Evolutionary conservation across 345 rosid genomes (phyloP).

Genomic region (Salix udensis): DNA sequence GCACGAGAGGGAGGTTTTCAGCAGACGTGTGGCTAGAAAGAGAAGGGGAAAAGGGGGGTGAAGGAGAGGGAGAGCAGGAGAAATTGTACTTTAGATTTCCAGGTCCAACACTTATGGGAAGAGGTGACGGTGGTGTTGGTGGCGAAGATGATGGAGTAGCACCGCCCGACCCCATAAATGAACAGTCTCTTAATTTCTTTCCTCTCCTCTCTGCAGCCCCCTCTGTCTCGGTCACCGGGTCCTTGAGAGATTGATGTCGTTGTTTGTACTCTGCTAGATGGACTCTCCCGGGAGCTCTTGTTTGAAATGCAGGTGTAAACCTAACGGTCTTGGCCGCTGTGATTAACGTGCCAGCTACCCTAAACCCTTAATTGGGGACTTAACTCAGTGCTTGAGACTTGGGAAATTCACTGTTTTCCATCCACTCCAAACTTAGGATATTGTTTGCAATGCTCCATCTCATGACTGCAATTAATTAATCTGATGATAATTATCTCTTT

Average conservation of each 20-base stretch:
- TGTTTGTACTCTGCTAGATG: neutral
- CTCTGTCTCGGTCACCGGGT: neutral
- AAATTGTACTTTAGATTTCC: constrained; percentile 40
- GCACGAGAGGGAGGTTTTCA: constrained; percentile 41
- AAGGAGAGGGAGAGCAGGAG: constrained; percentile 38
- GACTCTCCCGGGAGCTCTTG: constrained; percentile 9
- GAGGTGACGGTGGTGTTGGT: constrained; percentile 61
- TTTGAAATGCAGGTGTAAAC: constrained; percentile 25
- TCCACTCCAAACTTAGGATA: too few relatives aligned
- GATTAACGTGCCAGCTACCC: neutral
- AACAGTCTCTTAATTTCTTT: neutral
- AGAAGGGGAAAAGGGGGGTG: constrained; percentile 49
- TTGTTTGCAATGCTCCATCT: too few relatives aligned
- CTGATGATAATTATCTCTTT: too few relatives aligned
- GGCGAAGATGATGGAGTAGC: constrained; percentile 42
- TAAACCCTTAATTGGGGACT: neutral
- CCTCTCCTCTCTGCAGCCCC: neutral
- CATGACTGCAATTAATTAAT: too few relatives aligned
- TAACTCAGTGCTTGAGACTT: too few relatives aligned
- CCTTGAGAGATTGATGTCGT: neutral
- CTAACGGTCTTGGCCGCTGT: constrained; percentile 16
- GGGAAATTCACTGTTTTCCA: too few relatives aligned
- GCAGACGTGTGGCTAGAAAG: constrained; percentile 27
- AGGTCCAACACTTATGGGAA: constrained; percentile 50
- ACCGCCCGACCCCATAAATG: neutral